A percentile compares a stretch with the other conserved stretches of the same genome.
Conservation (phyloP, 441 rosid genomes). For the Dalechampia spathulata region DNA sequence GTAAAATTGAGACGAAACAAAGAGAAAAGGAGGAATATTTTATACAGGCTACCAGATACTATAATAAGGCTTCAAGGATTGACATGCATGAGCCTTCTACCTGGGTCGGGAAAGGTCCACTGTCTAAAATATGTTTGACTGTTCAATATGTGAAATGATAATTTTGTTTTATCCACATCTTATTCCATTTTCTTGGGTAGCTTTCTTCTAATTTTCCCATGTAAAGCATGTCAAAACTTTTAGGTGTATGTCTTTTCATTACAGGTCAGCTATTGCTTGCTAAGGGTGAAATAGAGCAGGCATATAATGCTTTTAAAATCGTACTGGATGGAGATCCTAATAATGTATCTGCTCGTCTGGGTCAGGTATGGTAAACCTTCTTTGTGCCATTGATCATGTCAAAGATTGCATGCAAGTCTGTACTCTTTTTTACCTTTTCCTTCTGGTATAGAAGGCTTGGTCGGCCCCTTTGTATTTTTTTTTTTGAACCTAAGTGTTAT, state of each 20-base stretch:
- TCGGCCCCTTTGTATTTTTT: too few relatives aligned
- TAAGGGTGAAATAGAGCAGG: slow-evolving; percentile 93
- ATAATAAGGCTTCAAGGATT: slow-evolving; percentile 91
- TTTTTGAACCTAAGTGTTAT: too few relatives aligned
- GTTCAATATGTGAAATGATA: too few relatives aligned
- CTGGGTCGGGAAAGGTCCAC: slow-evolving; percentile 97
- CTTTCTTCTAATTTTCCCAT: slow-evolving; percentile 2
- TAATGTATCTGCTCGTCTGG: slow-evolving; percentile 92
- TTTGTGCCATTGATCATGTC: slow-evolving; percentile 2
- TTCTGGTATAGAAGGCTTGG: too few relatives aligned
- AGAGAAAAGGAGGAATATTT: slow-evolving; percentile 93
- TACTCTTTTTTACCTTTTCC: not conserved
- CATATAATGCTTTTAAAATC: slow-evolving; percentile 81
- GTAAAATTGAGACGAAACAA: slow-evolving; percentile 80
- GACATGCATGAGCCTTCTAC: slow-evolving; percentile 99
- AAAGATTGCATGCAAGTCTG: not conserved
- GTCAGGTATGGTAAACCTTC: slow-evolving; percentile 55
- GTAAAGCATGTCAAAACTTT: slow-evolving; percentile 7
- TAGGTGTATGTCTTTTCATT: slow-evolving; percentile 15
- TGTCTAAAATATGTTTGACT: not conserved
- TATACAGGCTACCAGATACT: slow-evolving; percentile 78
- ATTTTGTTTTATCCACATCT: too few relatives aligned
- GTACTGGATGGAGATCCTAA: slow-evolving; percentile 70
- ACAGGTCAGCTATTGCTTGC: slow-evolving; percentile 97
- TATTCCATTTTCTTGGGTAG: too few relatives aligned